Conservation (phyloP, 768 basidiomycete genomes). For the Kwoniella newhampshirensis region DNA sequence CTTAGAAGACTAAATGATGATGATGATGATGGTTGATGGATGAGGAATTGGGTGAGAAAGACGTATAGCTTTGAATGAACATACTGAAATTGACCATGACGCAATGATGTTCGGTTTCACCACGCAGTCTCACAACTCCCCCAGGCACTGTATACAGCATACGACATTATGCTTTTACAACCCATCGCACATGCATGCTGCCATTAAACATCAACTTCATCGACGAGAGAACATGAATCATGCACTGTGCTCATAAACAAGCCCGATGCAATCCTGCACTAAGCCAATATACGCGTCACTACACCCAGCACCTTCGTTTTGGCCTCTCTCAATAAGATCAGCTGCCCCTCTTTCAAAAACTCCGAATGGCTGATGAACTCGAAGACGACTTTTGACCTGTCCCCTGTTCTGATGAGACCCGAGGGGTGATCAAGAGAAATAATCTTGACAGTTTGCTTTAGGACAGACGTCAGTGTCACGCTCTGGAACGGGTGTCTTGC, state of each 20-base stretch:
- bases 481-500: conserved; percentile 30
- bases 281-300: conserved; percentile 38
- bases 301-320: conserved; percentile 72
- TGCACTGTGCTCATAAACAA: no score
- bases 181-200: no score
- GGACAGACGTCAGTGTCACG: conserved; percentile 17
- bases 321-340: conserved; percentile 88
- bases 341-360: conserved; percentile 89
- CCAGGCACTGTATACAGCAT: no score
- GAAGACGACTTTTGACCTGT: conserved; percentile 88
- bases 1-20: neutral
- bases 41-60: neutral
- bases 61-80: neutral
- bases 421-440: conserved; percentile 79
- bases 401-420: conserved; percentile 86
- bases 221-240: no score
- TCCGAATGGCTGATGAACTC: conserved; percentile 92
- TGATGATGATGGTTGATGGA: neutral
- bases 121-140: no score
- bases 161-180: no score
- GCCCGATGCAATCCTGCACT: no score
- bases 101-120: conserved; percentile 18
- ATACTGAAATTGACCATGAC: conserved; percentile 6
- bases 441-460: conserved; percentile 79
- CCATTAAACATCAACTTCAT: no score